Base-by-base conservation (phyloP, 176 grass and related monocot species). In the Eleusine coracana region DNA sequence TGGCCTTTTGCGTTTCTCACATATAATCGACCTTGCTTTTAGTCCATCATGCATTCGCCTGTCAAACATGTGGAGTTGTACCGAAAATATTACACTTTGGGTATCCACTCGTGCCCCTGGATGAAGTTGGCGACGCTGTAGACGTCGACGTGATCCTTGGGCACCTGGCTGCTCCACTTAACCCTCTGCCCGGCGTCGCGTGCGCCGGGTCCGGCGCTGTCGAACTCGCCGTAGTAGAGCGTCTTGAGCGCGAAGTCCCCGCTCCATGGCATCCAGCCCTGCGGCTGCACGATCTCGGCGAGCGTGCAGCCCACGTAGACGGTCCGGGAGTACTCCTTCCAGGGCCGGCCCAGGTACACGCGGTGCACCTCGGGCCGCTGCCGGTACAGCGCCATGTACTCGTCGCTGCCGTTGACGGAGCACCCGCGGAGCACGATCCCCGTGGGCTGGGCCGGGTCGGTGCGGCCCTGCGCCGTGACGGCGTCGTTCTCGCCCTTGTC, bases 291-390 rank as follows among this genome's bases (percentile, higher is more conserved):
- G 80, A 99, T 94, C 77, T 96, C 82, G 0, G 86, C 69, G 69
- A 99, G 77, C 13, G 66, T 62, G 77, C 91, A 96, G 27, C 87
- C 78, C 48, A 96, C 52, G 82, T 85, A 92, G 69, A 99, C 91
- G 10, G 91, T 96, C 52, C 96, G 87, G 0, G 96, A 99, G 87
- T 96, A 99, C 89, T 94, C 91, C 87, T 99, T 99, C 96, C 96
- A 99, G 0, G 93, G 96, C 2, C 96, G 80, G 10, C 93, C 96
- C 5, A 96, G 84, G 86, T 92, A 99, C 21, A 88, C 87, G 59
- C 45, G 88, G 89, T 99, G 96, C 8, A 59, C 89, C 27, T 42
- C 56, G 6, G 91, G 87, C 0, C 85, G 93, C 76, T 80, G 6
- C 6, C 56, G 71, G 83, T 96, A 96, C 42, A 90, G 16, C 0